phyloP scores from a whole-genome alignment of 495 filamentous ascomycete species.

The Penicillium simplicissimum region DNA sequence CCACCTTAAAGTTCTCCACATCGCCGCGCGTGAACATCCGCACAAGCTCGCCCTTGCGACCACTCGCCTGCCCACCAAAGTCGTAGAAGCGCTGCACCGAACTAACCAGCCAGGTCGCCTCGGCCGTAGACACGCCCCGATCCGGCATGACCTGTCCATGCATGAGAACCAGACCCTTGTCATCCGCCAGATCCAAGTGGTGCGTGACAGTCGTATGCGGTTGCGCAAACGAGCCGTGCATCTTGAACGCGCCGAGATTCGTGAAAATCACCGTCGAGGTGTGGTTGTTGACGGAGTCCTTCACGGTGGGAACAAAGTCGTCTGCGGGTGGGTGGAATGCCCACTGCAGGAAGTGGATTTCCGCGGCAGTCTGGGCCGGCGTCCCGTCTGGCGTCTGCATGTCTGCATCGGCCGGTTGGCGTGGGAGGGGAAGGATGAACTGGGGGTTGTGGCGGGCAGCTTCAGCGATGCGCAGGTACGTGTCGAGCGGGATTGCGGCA shows the following conservation, averaged over 20 bases:
- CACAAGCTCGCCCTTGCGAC: constrained; percentile 63
- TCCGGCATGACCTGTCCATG: constrained; percentile 77
- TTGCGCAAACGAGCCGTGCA: constrained; percentile 81
- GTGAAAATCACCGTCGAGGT: constrained; percentile 90
- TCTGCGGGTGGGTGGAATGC: constrained; percentile 80
- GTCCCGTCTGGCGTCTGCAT: constrained; percentile 6
- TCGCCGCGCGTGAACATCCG: constrained; percentile 82
- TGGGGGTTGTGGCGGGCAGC: constrained; percentile 74
- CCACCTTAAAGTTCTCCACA: constrained; percentile 68
- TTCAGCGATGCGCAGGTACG: constrained; percentile 65
- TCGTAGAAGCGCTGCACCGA: constrained; percentile 95
- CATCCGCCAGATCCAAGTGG: constrained; percentile 72
- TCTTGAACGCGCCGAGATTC: constrained; percentile 85
- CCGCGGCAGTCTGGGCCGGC: constrained; percentile 31
- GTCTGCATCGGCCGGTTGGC: constrained; percentile 41
- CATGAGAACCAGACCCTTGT: constrained; percentile 78
- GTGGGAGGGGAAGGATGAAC: constrained; percentile 89
- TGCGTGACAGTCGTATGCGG: constrained; percentile 94
- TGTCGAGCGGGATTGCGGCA: constrained; percentile 72
- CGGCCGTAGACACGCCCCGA: constrained; percentile 71
- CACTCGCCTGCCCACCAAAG: constrained; percentile 52
- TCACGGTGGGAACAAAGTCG: constrained; percentile 55
- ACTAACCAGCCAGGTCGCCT: constrained; percentile 88
- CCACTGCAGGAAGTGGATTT: constrained; percentile 60
- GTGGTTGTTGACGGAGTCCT: constrained; percentile 45